Conservation (phyloP, 345 rosid species). For the Eucalyptus marginata region DNA sequence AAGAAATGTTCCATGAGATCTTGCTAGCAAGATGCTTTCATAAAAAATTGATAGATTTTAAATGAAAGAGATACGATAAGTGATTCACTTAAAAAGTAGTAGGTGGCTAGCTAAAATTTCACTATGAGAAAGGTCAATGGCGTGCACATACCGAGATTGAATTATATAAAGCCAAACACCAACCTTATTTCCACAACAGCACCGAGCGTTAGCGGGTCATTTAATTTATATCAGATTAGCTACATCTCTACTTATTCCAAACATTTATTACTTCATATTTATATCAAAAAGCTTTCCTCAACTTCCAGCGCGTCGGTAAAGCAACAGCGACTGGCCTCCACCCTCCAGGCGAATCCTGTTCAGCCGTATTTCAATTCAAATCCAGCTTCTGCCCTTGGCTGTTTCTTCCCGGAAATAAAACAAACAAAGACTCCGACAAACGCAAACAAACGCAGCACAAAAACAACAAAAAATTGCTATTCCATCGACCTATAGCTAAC, state of each 20-base stretch:
- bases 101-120: neutral
- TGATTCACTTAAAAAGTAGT: neutral
- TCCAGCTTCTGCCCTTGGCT: neutral
- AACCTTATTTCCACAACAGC: neutral
- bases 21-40: neutral
- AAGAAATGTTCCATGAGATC: neutral
- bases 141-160: neutral
- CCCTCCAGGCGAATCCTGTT: neutral
- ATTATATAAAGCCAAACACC: neutral
- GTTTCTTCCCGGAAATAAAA: neutral
- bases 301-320: neutral
- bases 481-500: neutral
- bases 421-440: neutral
- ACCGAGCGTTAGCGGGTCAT: neutral
- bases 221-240: neutral
- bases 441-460: neutral
- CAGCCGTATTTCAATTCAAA: neutral
- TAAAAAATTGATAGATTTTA: neutral
- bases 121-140: neutral
- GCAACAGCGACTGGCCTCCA: neutral
- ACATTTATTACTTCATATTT: neutral
- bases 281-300: neutral
- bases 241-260: neutral
- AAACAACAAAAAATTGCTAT: neutral
- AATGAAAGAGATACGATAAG: neutral